Conservation (phyloP, 441 rosid species). For the Cnidoscolus chayamansa region DNA sequence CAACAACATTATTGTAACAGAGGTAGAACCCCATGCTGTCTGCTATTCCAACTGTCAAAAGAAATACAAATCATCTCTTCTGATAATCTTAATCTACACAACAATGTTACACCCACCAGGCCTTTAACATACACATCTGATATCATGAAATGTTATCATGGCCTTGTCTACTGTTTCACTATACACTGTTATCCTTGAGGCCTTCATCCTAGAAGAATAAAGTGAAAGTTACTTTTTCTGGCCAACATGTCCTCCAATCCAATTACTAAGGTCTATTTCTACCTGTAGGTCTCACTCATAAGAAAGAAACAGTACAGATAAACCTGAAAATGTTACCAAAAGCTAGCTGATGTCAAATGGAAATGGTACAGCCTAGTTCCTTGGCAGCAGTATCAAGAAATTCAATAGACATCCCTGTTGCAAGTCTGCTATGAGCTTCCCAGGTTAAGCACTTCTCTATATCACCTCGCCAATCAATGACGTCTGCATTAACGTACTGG, state of each 20-base stretch:
- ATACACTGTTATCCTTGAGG: conserved; percentile 24
- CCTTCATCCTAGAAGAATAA: conserved; percentile 9
- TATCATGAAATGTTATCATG: conserved; percentile 11
- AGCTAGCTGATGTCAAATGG: conserved; percentile 38
- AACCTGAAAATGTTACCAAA: conserved; percentile 21
- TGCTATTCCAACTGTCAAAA: not conserved
- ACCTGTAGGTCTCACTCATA: conserved; percentile 21
- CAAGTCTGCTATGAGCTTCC: conserved; percentile 89
- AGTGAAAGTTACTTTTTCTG: conserved; percentile 3
- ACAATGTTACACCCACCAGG: conserved; percentile 1
- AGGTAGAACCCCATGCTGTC: not conserved
- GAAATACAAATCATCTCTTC: conserved; percentile 18
- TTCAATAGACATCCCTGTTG: conserved; percentile 60
- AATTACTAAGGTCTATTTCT: conserved; percentile 21
- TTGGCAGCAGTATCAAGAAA: conserved; percentile 72
- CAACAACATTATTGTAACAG: not conserved
- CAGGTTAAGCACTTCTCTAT: conserved; percentile 79
- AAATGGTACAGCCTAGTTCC: conserved; percentile 76
- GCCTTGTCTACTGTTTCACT: conserved; percentile 22
- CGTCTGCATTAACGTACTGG: conserved; percentile 46
- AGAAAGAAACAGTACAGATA: conserved; percentile 16
- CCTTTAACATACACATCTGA: conserved; percentile 18
- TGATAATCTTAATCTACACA: not conserved
- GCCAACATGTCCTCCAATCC: conserved; percentile 14
- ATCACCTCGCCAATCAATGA: conserved; percentile 77